Base-by-base conservation (phyloP, 805 yeast species). In the Middelhovenomyces tepae region DNA sequence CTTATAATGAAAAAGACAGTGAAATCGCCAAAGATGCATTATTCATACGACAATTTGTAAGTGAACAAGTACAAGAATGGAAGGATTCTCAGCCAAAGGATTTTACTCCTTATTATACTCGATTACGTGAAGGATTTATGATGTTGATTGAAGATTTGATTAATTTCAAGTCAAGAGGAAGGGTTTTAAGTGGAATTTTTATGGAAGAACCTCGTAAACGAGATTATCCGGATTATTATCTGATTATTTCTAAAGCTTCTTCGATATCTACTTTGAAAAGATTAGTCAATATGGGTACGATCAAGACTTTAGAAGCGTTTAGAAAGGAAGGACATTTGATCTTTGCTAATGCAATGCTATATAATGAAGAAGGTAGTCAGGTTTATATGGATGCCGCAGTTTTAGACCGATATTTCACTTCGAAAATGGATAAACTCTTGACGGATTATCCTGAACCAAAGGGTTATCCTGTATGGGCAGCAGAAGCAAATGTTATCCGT, bases 161-260 rank as follows among this genome's bases (percentile, higher is more conserved):
- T 4, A 53, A 57, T 32, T 62, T 63, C 43, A 68, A 67, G 34
- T 64, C 64, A 29, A 62, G 69, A 4, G 72, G 67, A 14, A 60
- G 71, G 8, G 54, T 60, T 30, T 62, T 79, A 25, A 70, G 81
- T 39, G 80, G 70, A 9, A 82, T 93, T 1, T 87, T 86, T 51
- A 53, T 80, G 60, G 81, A 76, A 20, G 78, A 75, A 35, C 91
- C 89, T 2, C 75, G 75, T 47, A 69, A 68, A 20, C 70, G 71
- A 9, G 72, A 70, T 38, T 78, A 80, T 46, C 94, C 95, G 1
- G 94, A 82, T 47, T 87, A 87, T 59, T 78, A 78, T 57, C 68
- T 72, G 42, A 61, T 81, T 5, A 76, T 89, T 27, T 26, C 29
- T 10, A 20, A 26, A 6, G 17, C 17, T 6, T 26, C 29, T 16